Evolutionary conservation across 768 basidiomycete species (phyloP).

Genomic region (Suillus bovinus): DNA sequence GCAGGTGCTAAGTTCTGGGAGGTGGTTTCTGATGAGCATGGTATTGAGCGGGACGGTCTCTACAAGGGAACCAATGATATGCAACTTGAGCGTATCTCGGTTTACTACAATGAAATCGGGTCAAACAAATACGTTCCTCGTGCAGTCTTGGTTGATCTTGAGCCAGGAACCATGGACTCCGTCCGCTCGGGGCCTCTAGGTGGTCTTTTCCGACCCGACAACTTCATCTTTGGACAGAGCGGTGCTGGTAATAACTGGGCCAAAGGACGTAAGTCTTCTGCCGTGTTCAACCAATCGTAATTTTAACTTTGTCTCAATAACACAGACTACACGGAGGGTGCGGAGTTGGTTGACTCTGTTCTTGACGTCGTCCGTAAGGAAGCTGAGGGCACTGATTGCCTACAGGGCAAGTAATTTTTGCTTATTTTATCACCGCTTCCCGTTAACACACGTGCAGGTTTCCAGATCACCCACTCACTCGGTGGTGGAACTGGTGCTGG

Average conservation of each 20-base stretch:
- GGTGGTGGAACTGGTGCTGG: slow-evolving; percentile 99
- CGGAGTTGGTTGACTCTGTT: slow-evolving; percentile 97
- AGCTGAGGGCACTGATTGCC: slow-evolving; percentile 95
- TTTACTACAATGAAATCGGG: slow-evolving; percentile 97
- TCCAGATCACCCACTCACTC: slow-evolving; percentile 98
- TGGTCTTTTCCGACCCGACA: slow-evolving; percentile 93
- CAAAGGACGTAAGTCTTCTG: slow-evolving; percentile 84
- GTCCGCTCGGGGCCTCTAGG: slow-evolving; percentile 90
- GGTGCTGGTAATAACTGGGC: slow-evolving; percentile 99
- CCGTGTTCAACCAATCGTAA: neutral
- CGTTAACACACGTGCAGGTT: slow-evolving; percentile 51
- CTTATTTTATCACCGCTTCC: slow-evolving; percentile 4
- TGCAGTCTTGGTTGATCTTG: slow-evolving; percentile 95
- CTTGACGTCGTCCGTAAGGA: slow-evolving; percentile 99
- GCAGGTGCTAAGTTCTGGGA: slow-evolving; percentile 96
- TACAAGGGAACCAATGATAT: slow-evolving; percentile 95
- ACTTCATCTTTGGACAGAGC: slow-evolving; percentile 97
- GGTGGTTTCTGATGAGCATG: slow-evolving; percentile 97
- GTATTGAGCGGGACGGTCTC: slow-evolving; percentile 88
- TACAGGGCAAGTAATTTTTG: slow-evolving; percentile 73
- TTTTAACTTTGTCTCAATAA: neutral
- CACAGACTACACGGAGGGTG: slow-evolving; percentile 87
- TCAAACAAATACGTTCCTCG: slow-evolving; percentile 98
- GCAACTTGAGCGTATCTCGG: slow-evolving; percentile 95
- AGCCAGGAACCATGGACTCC: slow-evolving; percentile 96